Evolutionary conservation across 371 early-diverging fungal genomes (phyloP), one percentile per base, ranked within the genome.

Genomic region (Smittium culicis): DNA sequence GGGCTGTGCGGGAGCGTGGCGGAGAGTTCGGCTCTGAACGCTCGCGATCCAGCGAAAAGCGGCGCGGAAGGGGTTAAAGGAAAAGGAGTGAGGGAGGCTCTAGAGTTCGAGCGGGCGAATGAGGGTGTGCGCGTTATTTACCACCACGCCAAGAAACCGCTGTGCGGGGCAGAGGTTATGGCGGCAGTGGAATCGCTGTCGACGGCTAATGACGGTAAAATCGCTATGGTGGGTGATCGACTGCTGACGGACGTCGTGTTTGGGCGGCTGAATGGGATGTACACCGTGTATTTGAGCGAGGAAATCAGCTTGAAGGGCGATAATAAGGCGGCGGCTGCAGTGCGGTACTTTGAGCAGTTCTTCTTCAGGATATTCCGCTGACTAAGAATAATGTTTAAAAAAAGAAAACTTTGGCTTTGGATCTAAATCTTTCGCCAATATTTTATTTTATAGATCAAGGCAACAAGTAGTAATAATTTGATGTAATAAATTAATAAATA

Each of bases 201-300:
- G 14, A 45, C 8, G 20, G 20, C 20, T 20, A 8, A 45, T 14
- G 20, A 45, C 20, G 45, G 20, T 20, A 8, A 45, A 45, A 79
- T 90, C 11, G 90, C 86, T 0, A 82, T 94, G 61, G 87, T 92
- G 0, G 96, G 96, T 5, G 96, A 95, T 70, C 84, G 96, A 1
- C 75, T 93, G 25, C 70, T 91, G 29, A 96, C 96, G 0, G 96
- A 96, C 68, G 77, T 94, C 0, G 78, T 91, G 3, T 88, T 88
- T 81, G 96, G 89, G 0, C 92, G 93, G 68, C 69, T 79, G 35
- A 79, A 82, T 35, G 92, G 90, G 34, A 83, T 88, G 72, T 58
- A 82, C 20, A 86, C 91, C 0, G 84, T 94, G 27, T 82, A 88
- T 75, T 86, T 85, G 0, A 76, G 69, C 0, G 71, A 87, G n/a